Evolutionary conservation across 495 filamentous ascomycete genomes (phyloP), one percentile per base, ranked within the genome.

Genomic region (Penicillium psychrofluorescens): DNA sequence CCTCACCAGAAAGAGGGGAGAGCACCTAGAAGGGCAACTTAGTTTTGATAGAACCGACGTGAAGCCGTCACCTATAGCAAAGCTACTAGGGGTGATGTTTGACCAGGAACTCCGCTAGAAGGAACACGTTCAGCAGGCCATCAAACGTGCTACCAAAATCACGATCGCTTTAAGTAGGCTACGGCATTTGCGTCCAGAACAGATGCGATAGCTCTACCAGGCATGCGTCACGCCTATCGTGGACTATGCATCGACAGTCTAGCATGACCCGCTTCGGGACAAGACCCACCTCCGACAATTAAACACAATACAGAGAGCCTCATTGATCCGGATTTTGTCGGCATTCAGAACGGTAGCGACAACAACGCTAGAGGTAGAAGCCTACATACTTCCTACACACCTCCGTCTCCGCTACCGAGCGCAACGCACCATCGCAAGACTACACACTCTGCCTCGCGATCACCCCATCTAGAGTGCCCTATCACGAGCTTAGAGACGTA

Each of bases 11-110:
- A 38, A 40, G n/a, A 46, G n/a, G 32, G n/a, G 15, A 1, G 39
- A 54, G 11, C 48, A 44, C 0, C 1, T 34, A 0, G 27, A 11
- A 27, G 38, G 44, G 14, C n/a, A 43, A 6, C 11, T 47, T 10
- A 37, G 12, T 28, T 31, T 47, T 9, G n/a, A 47, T 11, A 30
- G 44, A 12, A 47, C 8, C 11, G 29, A 16, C 38, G 41, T 56
- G 30, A 34, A 45, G 38, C 50, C 39, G 15, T 32, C 44, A 2
- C 8, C 11, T 8, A 51, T 45, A 14, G 48, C 44, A 9, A 56
- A 54, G 39, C 50, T 59, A 0, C 44, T 55, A 15, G 48, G 53
- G 0, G 56, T 59, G 8, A 12, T 56, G 2, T 54, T 52, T 28
- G 38, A 56, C 33, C 11, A 46, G 5, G 50, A 56, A 13, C 12